Evolutionary conservation across 345 rosid genomes (phyloP).

Genomic region (Aethionema arabicum): DNA sequence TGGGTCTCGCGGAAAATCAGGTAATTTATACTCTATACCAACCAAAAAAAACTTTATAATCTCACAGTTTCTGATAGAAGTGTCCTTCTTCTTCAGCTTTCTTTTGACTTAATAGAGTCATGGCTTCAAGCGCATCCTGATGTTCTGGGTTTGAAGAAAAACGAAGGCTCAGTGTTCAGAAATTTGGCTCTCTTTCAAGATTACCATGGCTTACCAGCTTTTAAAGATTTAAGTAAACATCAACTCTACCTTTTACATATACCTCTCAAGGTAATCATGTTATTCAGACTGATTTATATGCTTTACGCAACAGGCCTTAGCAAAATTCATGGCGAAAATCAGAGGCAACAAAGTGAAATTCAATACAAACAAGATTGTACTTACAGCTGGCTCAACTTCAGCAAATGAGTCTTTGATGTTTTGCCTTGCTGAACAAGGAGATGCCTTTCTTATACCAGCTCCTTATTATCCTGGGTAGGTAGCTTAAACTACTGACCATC

Average conservation of each 20-base stretch:
- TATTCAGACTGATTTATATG: slow-evolving; percentile 8
- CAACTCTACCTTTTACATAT: neutral
- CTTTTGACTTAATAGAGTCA: slow-evolving; percentile 62
- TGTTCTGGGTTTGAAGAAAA: slow-evolving; percentile 48
- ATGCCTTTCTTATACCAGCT: slow-evolving; percentile 86
- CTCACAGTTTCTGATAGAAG: neutral
- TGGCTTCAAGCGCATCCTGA: slow-evolving; percentile 70
- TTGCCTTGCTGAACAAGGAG: slow-evolving; percentile 80
- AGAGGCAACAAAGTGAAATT: slow-evolving; percentile 73
- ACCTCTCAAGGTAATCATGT: neutral
- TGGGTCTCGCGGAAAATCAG: slow-evolving; percentile 97
- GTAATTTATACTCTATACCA: slow-evolving; percentile 27
- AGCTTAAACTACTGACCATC: neutral
- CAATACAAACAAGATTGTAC: slow-evolving; percentile 60
- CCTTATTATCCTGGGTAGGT: slow-evolving; percentile 90
- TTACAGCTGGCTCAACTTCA: slow-evolving; percentile 89
- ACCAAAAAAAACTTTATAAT: neutral
- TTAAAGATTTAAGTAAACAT: slow-evolving; percentile 54
- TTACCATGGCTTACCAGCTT: slow-evolving; percentile 75
- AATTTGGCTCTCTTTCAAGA: slow-evolving; percentile 89
- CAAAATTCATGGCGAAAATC: slow-evolving; percentile 57
- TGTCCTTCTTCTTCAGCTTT: slow-evolving; percentile 49
- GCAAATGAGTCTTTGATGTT: slow-evolving; percentile 91
- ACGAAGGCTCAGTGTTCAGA: slow-evolving; percentile 56
- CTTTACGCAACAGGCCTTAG: slow-evolving; percentile 48